Evolutionary conservation across 164 flowering plant species (phyloP), one percentile per base, ranked within the genome.

Genomic region (Cinnamomum micranthum): DNA sequence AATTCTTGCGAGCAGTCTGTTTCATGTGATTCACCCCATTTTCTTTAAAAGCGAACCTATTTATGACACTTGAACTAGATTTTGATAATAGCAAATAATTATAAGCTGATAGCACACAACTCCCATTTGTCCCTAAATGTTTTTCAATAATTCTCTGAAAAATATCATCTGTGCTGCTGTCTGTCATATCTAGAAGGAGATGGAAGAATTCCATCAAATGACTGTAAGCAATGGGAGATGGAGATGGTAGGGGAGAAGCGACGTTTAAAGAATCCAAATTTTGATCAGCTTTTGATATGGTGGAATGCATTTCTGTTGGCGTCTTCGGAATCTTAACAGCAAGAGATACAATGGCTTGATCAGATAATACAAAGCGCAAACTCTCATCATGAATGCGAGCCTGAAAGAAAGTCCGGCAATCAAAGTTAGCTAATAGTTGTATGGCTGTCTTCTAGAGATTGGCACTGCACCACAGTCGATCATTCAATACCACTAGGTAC

Each of bases 381-480:
- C 96, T 94, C 80, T 95, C 99, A 88, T 95, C 99, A 85, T 95
- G 99, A 25, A 92, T 71, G 65, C 98, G 99, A 76, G 98, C 98
- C 99, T 95, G 89, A 66, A 87, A 85, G 9, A 35, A 72, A 74
- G 55, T n/a, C n/a, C 71, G 76, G 19, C 31, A n/a, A 33, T 31
- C 22, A 72, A 23, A 65, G 64, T 73, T 12, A 76, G 65, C 69
- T 23, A 66, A 15, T 25, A 9, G 20, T 33, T 67, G 10, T 17
- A 31, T 19, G 17, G 14, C 33, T 17, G 27, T 65, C 14, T 60
- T 60, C 64, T 60, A 60, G 23, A 60, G 67, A 64, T 15, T 55
- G 60, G 20, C 13, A 15, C 59, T 55, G 20, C 60, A 55, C 19
- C 60, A 55, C n/a, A 11, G 60, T 55, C 7, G 10, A 41, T 41